Evolutionary conservation across 75 land plant genomes (phyloP), one percentile per base, ranked within the genome.

Genomic region (Pinus taeda): DNA sequence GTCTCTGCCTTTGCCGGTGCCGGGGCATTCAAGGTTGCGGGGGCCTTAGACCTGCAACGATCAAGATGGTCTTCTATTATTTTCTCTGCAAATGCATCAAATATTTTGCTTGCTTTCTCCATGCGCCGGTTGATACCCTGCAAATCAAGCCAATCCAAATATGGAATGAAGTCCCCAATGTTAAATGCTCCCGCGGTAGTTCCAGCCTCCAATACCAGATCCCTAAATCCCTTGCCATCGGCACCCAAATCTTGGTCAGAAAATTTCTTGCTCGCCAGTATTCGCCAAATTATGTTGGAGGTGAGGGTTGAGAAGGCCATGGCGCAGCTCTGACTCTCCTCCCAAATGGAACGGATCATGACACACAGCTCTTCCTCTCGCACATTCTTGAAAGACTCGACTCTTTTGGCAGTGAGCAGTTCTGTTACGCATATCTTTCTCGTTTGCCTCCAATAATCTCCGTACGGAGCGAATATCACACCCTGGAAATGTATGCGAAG

Each of bases 81-180:
- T 15, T 9, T n/a, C 59, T 84, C 87, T 60, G 81, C 83, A 77
- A 90, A 87, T 21, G 67, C 20, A 76, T 86, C 86, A 1, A 90
- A 79, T 0, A 74, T 29, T 1, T 60, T 45, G 20, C 84, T 78
- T 17, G 84, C 88, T 63, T 80, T 70, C 12, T 11, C 30, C 60
- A 86, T 74, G 71, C 87, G 66, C 64, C 53, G 30, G 71, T 80
- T 81, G 60, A 89, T 15, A 3, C 84, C 83, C 61, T 87, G 82
- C 22, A 79, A 81, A 70, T 86, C 91, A 20, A 84, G 15, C 85
- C 85, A 79, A 6, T 76, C 58, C 33, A 88, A 63, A 66, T 71
- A 84, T 4, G 91, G 93, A 18, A 91, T n/a, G 55, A 86, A 84
- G 71, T 91, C 93, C 0, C 83, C 89, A 20, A 86, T 72, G 61